Evolutionary conservation across 257 asterid genomes (phyloP), one percentile per base, ranked within the genome.

Genomic region (Scutellaria galericulata): DNA sequence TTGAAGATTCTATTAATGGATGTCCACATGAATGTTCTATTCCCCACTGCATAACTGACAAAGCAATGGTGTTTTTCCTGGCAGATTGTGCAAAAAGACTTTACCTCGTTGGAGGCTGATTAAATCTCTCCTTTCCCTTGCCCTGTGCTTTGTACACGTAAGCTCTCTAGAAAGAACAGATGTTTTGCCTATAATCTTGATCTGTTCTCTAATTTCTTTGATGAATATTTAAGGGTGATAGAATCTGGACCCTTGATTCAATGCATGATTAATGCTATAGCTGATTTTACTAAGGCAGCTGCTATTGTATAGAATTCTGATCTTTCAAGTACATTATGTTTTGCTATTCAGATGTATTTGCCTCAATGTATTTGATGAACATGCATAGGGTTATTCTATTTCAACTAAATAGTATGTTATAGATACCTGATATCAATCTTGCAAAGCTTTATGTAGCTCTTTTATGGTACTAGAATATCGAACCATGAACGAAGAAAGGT

Each of bases 71-170:
- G 12, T 59, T 66, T 63, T 78, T 54, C 13, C 35, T 71, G 64
- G 75, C 98, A 93, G 98, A 86, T 93, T 56, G 96, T 86, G 87
- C 90, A 86, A 59, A 84, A 84, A 64, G 96, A 87, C 54, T 80
- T 56, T 68, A 53, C 68, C 56, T 42, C 84, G 1, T 39, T 67
- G 72, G 87, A 74, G 61, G 84, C 68, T 65, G 89, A 88, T 67
- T 85, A 78, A 68, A 15, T 57, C 37, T 45, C 63, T 24, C 66
- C 18, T 20, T 37, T 35, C 66, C 66, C 52, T 48, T 13, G 52
- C 58, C 44, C 5, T 66, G 13, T 62, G 66, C 12, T 50, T 68
- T 57, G 40, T 59, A 57, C 79, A 41, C 46, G 67, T 57, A 64
- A 35, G 73, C 20, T 53, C 44, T 15, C 12, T 13, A 45, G 63